These are phyloP conservation scores for Mucor ambiguus DNA, from an alignment of 371 early-diverging fungal genomes.

Conservation along the genomic window DNA sequence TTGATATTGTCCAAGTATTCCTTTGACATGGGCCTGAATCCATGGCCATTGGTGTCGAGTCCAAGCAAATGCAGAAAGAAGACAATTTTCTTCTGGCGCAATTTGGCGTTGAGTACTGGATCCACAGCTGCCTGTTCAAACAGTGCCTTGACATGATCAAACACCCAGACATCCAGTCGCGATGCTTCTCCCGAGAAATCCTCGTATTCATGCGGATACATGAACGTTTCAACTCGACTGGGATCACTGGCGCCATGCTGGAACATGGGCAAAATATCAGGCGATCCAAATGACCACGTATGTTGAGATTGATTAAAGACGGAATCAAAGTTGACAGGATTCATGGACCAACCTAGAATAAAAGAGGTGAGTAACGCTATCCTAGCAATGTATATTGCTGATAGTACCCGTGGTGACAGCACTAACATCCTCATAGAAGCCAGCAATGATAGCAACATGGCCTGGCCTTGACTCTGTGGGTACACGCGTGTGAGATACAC, in stretches of 20 bases:
- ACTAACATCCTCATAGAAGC: constrained; percentile 97
- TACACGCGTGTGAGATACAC: constrained; percentile 95
- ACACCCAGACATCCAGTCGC: constrained; percentile 89
- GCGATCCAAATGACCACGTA: constrained; percentile 97
- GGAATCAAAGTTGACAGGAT: constrained; percentile 96
- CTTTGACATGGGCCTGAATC: constrained; percentile 81
- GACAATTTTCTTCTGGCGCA: constrained; percentile 78
- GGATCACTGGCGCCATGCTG: constrained; percentile 86
- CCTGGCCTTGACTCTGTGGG: constrained; percentile 98
- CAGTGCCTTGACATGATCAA: constrained; percentile 63
- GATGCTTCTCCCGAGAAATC: constrained; percentile 90
- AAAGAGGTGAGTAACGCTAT: not conserved
- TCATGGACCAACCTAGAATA: constrained; percentile 89
- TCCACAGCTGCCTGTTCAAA: constrained; percentile 51
- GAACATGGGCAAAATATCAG: constrained; percentile 97
- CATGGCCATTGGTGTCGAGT: constrained; percentile 95
- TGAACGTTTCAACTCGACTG: constrained; percentile 77
- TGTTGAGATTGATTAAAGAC: constrained; percentile 89
- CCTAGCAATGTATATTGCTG: no score
- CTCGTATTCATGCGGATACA: constrained; percentile 88
- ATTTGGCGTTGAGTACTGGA: constrained; percentile 48
- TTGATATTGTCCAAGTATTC: constrained; percentile 84
- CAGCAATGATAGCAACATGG: constrained; percentile 96
- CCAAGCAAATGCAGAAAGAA: constrained; percentile 94
- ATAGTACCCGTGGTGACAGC: constrained; percentile 89